Evolutionary conservation across 2,329 filamentous ascomycete genomes (phyloP), one percentile per base, ranked within the genome.

Genomic region (Alternaria gansuensis): DNA sequence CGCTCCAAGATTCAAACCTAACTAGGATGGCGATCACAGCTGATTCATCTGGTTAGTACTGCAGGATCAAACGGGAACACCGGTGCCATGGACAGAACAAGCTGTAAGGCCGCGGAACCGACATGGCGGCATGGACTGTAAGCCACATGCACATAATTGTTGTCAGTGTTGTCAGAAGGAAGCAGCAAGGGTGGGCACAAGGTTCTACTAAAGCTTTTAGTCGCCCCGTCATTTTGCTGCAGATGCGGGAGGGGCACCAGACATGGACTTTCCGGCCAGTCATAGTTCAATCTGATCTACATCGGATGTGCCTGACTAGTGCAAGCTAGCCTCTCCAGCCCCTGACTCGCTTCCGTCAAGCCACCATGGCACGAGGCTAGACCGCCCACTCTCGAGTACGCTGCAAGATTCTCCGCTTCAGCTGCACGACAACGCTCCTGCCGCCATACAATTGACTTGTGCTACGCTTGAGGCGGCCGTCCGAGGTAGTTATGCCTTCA

Each of bases 251-350:
- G 56, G 57, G 58, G 59, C 39, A 57, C 57, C 54, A 48, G 14
- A 45, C 63, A 68, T 64, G 57, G 44, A 26, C 59, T 39, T 28
- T 52, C 55, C n/a, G 51, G 57, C 69, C 63, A 71, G 62, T 65
- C 62, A 65, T 17, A 33, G 49, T 57, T 28, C 59, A 56, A 61
- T 34, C 33, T 54, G 65, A 68, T 68, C 64, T 56, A 59, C 67
- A 49, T 57, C 52, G 59, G 28, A 48, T 57, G 58, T 60, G 64
- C 68, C 67, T 73, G 69, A 69, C 69, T 73, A 70, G 71, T 62
- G 70, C 66, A 56, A 46, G 54, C 55, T 57, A 62, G 64, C 62
- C 67, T 60, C 23, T 3, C 60, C 44, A 58, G 46, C 60, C 63
- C 57, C 52, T 59, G 52, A 51, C 52, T 59, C 57, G 57, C 52